Evolutionary conservation across 2,329 filamentous ascomycete species (phyloP), one percentile per base, ranked within the genome.

Genomic region (Diaporthe vexans): DNA sequence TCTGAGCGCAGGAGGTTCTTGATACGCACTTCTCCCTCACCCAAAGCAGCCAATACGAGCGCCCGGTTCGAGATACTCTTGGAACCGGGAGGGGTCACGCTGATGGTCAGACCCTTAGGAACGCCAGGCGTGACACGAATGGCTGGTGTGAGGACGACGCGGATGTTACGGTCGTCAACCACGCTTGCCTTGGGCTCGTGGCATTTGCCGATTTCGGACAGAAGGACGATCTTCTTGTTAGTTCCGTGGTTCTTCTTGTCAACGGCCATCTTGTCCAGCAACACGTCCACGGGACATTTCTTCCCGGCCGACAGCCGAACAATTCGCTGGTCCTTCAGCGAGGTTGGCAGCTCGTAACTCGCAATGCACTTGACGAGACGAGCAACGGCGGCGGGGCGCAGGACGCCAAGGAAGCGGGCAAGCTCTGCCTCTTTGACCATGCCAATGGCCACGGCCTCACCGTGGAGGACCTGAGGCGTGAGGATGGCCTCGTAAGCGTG

Each of bases 381-480:
- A 13, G 97, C 94, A 17, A 99, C 95, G 43, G 96, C 97, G 72
- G 94, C 94, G 8, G 94, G 94, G 68, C 93, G 92, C 40, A 99
- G 86, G 24, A 97, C 89, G 54, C 97, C 97, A 1, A 99, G 88
- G 82, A 95, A 94, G 73, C 97, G 93, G 33, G 97, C 94, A 72
- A 99, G 87, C 83, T 98, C 97, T 15, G 96, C 97, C 84, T 99
- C 97, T 82, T 97, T 98, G 75, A 98, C 94, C 97, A 99, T 99
- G 35, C 97, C 97, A 78, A 99, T 97, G 29, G 97, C 95, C 15
- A 99, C 96, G 76, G 94, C 95, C 82, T 99, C 97, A 75, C 97
- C 97, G 80, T 99, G 97, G 9, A 99, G 90, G 51, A 99, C 92
- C 83, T 99, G 96, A 0, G 97, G 97, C 0, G 97, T 97, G 56